Percentiles rank a stretch among this genome's conserved stretches.
Evolutionary conservation across 2,329 filamentous ascomycete species (phyloP).

Genomic region (Penicillium sp.): DNA sequence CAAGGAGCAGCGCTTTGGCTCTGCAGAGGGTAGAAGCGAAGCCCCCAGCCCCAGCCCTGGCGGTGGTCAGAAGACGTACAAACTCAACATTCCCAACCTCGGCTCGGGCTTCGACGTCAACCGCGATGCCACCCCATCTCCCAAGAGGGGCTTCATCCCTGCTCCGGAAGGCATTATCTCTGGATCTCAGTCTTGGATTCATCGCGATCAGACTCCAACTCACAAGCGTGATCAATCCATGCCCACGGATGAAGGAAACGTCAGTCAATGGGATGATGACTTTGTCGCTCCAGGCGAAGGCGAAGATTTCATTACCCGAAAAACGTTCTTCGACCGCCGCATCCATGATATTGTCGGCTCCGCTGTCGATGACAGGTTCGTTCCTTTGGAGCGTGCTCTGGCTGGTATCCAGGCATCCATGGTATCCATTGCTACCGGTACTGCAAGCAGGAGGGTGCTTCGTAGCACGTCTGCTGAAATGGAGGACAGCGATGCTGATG

Average conservation of each 20-base stretch:
- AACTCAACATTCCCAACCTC: conserved; percentile 46
- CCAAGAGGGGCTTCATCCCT: conserved; percentile 57
- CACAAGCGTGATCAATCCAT: background rate
- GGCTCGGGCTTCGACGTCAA: conserved; percentile 34
- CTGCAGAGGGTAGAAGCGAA: conserved; percentile 60
- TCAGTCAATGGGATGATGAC: conserved; percentile 89
- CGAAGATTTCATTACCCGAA: conserved; percentile 74
- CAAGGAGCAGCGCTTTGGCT: conserved; percentile 53
- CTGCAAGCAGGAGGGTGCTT: conserved; percentile 58
- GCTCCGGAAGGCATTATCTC: conserved; percentile 26
- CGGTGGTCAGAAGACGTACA: conserved; percentile 49
- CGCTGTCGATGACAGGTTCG: conserved; percentile 71
- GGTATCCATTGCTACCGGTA: conserved; percentile 55
- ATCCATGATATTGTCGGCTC: conserved; percentile 82
- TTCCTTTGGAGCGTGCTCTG: conserved; percentile 77
- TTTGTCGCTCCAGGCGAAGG: conserved; percentile 75
- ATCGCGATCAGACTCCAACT: conserved; percentile 21
- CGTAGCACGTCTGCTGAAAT: conserved; percentile 69
- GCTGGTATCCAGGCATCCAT: conserved; percentile 71
- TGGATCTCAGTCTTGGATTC: conserved; percentile 54
- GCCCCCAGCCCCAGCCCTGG: conserved; percentile 71
- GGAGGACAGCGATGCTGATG: conserved; percentile 84
- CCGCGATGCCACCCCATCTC: conserved; percentile 52
- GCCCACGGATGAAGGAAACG: conserved; percentile 49
- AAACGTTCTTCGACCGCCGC: conserved; percentile 85